These are phyloP conservation scores for Thalia dealbata DNA, from an alignment of 176 grass and related monocot species.

Conservation along the genomic window DNA sequence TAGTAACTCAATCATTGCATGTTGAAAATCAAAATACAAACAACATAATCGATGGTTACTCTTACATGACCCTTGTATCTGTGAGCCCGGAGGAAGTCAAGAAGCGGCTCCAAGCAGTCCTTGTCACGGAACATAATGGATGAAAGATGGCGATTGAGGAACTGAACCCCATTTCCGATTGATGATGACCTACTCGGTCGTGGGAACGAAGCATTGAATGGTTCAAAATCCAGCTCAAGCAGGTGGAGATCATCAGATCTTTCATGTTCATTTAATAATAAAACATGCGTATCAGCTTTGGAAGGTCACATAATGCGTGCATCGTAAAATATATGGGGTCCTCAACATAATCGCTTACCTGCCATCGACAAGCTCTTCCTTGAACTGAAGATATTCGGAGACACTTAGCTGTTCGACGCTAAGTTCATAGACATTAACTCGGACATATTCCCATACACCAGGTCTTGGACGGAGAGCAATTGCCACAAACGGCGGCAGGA, in stretches of 20 bases:
- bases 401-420: conserved; percentile 78
- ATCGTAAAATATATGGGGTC: neutral
- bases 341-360: conserved; percentile 31
- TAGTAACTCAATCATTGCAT: neutral
- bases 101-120: conserved; percentile 76
- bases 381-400: conserved; percentile 77
- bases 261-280: neutral
- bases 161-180: conserved; percentile 94
- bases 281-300: conserved; percentile 9
- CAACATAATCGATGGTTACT: neutral
- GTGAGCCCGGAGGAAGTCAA: conserved; percentile 88
- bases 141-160: conserved; percentile 84
- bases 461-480: conserved; percentile 92
- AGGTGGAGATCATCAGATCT: conserved; percentile 38
- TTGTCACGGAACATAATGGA: conserved; percentile 93
- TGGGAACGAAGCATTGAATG: conserved; percentile 79
- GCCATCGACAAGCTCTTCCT: conserved; percentile 78
- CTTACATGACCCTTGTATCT: conserved; percentile 78
- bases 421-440: conserved; percentile 86
- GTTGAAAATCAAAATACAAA: neutral
- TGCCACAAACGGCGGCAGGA: conserved; percentile 90
- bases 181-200: conserved; percentile 69
- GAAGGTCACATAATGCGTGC: neutral
- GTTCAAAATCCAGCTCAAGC: conserved; percentile 89
- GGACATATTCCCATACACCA: conserved; percentile 88